Base-by-base conservation (phyloP, 352 stramenopile species). In the Globisporangium radiosum region DNA sequence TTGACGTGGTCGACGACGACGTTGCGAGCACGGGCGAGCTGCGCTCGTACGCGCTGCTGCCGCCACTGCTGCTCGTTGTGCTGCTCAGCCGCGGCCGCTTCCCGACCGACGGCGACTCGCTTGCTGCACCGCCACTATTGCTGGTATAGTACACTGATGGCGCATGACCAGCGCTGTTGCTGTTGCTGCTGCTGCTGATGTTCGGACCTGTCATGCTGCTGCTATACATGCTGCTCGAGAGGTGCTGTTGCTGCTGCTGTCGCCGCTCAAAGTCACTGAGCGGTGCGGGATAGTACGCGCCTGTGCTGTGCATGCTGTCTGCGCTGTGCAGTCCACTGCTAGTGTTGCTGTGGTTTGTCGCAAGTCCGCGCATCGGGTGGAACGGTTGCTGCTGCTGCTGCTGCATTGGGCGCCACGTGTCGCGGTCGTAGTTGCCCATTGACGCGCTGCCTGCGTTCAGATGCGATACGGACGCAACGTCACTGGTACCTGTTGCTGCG, bases 381-480 rank as follows among this genome's bases (percentile, higher is more conserved):
- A 62, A 70, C 49, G 61, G 55, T 60, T 64, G 57, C 58, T 56
- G 42, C 44, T 61, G 63, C 17, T 64, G 59, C 3, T 60, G 50
- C 47, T 67, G 75, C 73, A 87, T 78, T 49, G 69, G 62, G 57
- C 72, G 68, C 70, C 78, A 70, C 47, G 68, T 60, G 33, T 78
- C 59, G 42, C 75, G 75, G 62, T 89, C 76, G 71, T 78, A 86
- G 40, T 78, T 82, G 47, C 75, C 79, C 76, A 88, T 86, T 14
- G 56, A 37, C 25, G 25, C 25, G 25, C 25, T 33, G 25, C 25
- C 25, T 33, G 25, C 25, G 25, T 33, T 33, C 52, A 52, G 45
- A 47, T 53, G 58, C 42, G 36, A 56, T 15, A 33, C 25, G 25
- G 25, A 25, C 25, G 25, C 2, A 10, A n/a, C 36, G 14, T 14